Conservation (phyloP, 2,329 filamentous ascomycete genomes). For the Colletotrichum sublineola region DNA sequence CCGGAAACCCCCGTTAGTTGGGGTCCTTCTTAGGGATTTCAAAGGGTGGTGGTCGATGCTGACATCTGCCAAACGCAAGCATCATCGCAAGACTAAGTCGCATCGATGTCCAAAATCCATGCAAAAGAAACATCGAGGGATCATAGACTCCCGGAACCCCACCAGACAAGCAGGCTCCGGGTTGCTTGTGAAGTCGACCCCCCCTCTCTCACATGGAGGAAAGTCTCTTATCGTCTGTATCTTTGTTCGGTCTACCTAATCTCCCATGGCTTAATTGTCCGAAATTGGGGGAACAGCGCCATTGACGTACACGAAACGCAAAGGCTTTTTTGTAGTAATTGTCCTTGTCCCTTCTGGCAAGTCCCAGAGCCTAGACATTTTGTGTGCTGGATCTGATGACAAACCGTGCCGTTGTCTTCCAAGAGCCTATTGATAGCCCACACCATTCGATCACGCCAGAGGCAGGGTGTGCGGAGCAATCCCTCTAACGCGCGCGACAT, state of each 20-base stretch:
- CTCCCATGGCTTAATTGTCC: constrained; percentile 23
- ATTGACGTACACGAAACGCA: constrained; percentile 29
- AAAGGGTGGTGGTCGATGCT: constrained; percentile 30
- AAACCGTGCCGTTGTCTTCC: constrained; percentile 22
- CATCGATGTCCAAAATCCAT: constrained; percentile 37
- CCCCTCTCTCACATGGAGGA: constrained; percentile 26
- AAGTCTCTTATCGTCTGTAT: constrained; percentile 36
- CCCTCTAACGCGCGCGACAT: constrained; percentile 35
- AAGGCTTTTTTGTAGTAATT: constrained; percentile 1
- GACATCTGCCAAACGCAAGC: constrained; percentile 35
- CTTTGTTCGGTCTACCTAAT: constrained; percentile 35
- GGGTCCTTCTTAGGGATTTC: background rate
- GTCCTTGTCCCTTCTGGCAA: constrained; percentile 6
- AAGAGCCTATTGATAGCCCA: constrained; percentile 29
- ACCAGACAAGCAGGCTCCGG: constrained; percentile 32
- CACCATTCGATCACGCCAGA: constrained; percentile 43
- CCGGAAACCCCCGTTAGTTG: background rate
- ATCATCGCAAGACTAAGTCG: constrained; percentile 36
- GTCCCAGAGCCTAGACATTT: constrained; percentile 5
- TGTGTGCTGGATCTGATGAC: constrained; percentile 38
- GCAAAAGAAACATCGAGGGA: constrained; percentile 37
- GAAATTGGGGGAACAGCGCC: constrained; percentile 25
- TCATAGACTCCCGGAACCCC: constrained; percentile 42
- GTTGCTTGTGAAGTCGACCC: constrained; percentile 37
- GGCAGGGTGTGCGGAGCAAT: constrained; percentile 39